Conservation (phyloP, 1,284 basidiomycete genomes). For the Naganishia sp. region DNA sequence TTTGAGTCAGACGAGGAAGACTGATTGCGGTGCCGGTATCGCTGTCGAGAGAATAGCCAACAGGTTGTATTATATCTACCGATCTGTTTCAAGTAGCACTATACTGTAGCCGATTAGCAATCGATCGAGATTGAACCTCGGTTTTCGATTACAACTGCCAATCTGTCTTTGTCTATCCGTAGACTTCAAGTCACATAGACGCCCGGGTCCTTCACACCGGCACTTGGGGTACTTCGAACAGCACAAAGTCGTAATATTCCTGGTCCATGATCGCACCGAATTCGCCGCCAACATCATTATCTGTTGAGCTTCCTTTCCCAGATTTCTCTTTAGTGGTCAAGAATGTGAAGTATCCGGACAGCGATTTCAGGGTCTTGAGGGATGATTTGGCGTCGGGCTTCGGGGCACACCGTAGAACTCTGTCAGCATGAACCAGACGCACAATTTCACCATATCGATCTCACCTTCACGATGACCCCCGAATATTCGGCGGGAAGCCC, state of each 20-base stretch:
- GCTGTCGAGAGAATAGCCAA: not conserved
- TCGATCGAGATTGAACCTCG: conserved; percentile 1
- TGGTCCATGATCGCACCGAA: conserved; percentile 88
- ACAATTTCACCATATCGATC: conserved; percentile 26
- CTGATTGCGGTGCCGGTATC: not conserved
- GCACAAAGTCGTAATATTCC: conserved; percentile 89
- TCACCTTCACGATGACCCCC: conserved; percentile 77
- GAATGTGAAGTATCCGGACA: conserved; percentile 78
- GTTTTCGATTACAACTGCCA: conserved; percentile 15
- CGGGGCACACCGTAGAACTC: not conserved
- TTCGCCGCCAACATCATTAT: conserved; percentile 69
- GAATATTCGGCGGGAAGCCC: conserved; percentile 91
- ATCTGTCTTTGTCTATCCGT: not conserved
- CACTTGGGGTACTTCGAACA: conserved; percentile 64
- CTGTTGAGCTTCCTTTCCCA: conserved; percentile 46
- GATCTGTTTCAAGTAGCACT: not conserved
- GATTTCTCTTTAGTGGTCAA: conserved; percentile 58
- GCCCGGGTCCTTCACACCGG: conserved; percentile 28
- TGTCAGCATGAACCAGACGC: too few relatives aligned
- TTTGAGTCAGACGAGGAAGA: conserved; percentile 27
- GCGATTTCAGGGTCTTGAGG: conserved; percentile 72
- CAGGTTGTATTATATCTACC: not conserved
- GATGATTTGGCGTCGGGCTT: conserved; percentile 85
- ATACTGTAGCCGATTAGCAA: conserved; percentile 22
- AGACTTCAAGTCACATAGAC: not conserved